Percentiles rank a stretch among this genome's conserved stretches.
Conservation (phyloP, 352 stramenopile species). For the Phytophthora palmivora region DNA sequence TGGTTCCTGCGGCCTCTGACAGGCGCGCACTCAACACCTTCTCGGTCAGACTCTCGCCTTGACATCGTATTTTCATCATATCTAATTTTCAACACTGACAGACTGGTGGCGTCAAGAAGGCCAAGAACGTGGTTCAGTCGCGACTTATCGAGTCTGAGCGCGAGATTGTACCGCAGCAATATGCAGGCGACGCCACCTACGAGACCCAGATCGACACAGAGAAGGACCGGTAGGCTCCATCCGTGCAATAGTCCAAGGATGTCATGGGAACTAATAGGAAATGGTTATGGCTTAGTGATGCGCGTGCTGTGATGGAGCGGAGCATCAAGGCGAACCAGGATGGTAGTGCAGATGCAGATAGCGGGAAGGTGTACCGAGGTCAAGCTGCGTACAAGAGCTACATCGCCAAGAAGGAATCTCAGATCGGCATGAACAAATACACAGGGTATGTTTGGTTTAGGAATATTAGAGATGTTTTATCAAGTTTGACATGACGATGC, state of each 20-base stretch:
- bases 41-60: conserved; percentile 7
- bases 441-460: conserved; percentile 63
- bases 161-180: conserved; percentile 79
- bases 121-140: conserved; percentile 68
- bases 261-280: too few species aligned
- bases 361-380: conserved; percentile 85
- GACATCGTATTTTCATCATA: too few species aligned
- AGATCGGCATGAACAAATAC: conserved; percentile 92
- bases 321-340: conserved; percentile 79
- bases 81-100: conserved; percentile 27
- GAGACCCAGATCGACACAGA: conserved; percentile 87
- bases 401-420: conserved; percentile 86
- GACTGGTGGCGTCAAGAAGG: conserved; percentile 62
- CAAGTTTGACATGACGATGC: background rate
- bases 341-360: conserved; percentile 69
- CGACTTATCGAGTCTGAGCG: conserved; percentile 72
- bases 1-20: conserved; percentile 7
- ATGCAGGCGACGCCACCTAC: conserved; percentile 85
- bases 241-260: too few species aligned
- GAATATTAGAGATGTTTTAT: background rate
- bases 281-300: conserved; percentile 55
- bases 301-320: conserved; percentile 77
- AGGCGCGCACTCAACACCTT: conserved; percentile 25
- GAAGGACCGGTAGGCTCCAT: conserved; percentile 57
- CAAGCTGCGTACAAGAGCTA: conserved; percentile 90